Conservation (phyloP, 169 alveolate genomes). For the Plasmodium vivax region DNA sequence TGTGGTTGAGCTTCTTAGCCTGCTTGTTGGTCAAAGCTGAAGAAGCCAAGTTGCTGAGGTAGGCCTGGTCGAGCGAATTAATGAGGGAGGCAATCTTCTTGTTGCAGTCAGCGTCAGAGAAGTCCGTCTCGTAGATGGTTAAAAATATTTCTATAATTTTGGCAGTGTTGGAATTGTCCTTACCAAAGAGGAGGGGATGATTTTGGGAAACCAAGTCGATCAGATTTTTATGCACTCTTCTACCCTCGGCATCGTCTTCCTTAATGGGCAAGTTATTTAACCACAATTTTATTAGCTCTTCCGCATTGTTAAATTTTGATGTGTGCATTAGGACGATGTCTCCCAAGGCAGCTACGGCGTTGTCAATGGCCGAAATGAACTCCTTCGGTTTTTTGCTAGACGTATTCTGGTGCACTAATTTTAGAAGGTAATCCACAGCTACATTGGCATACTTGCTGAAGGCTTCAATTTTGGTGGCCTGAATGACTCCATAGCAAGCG, state of each 20-base stretch:
- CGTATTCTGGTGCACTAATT: slow-evolving; percentile 50
- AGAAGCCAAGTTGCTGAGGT: slow-evolving; percentile 81
- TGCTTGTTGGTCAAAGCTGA: slow-evolving; percentile 80
- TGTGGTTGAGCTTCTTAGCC: slow-evolving; percentile 80
- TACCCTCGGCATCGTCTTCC: slow-evolving; percentile 88
- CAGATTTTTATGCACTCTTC: slow-evolving; percentile 85
- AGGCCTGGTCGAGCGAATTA: slow-evolving; percentile 82
- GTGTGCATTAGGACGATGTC: slow-evolving; percentile 85
- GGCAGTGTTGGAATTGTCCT: slow-evolving; percentile 83
- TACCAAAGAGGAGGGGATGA: slow-evolving; percentile 85
- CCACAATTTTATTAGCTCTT: slow-evolving; percentile 81
- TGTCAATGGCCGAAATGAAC: slow-evolving; percentile 88
- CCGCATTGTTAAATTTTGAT: slow-evolving; percentile 76
- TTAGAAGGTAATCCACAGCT: slow-evolving; percentile 76
- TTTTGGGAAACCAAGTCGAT: slow-evolving; percentile 83
- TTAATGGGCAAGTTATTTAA: slow-evolving; percentile 86
- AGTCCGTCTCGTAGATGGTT: slow-evolving; percentile 86
- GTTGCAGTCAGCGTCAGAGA: slow-evolving; percentile 86
- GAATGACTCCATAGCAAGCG: slow-evolving; percentile 87
- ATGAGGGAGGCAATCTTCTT: slow-evolving; percentile 79
- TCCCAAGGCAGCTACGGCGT: slow-evolving; percentile 91
- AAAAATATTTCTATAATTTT: slow-evolving; percentile 85
- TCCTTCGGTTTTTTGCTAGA: slow-evolving; percentile 70
- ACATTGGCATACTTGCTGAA: slow-evolving; percentile 80
- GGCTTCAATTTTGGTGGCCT: slow-evolving; percentile 81